These are phyloP conservation scores for Clarkia xantiana DNA, from an alignment of 345 rosid species.

Conservation along the genomic window DNA sequence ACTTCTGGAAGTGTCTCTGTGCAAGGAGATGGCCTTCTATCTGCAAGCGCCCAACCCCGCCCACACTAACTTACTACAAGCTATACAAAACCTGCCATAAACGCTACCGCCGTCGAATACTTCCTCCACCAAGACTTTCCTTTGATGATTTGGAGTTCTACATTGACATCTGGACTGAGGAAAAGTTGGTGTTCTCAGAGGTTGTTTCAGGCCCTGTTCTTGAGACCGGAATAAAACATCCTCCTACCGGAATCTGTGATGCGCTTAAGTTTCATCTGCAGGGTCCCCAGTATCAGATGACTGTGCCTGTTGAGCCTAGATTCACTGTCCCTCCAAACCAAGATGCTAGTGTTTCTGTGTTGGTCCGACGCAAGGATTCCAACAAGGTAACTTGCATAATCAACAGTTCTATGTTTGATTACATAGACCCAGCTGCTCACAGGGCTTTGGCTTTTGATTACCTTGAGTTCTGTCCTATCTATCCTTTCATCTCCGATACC, in stretches of 20 bases:
- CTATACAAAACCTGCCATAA: constrained; percentile 52
- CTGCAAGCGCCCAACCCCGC: constrained; percentile 60
- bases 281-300: constrained; percentile 60
- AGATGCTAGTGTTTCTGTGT: constrained; percentile 53
- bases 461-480: constrained; percentile 61
- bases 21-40: constrained; percentile 85
- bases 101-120: constrained; percentile 25
- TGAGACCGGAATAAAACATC: constrained; percentile 39
- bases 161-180: constrained; percentile 80
- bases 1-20: constrained; percentile 82
- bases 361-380: constrained; percentile 60
- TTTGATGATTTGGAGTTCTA: constrained; percentile 64
- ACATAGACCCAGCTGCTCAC: constrained; percentile 49
- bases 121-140: constrained; percentile 69
- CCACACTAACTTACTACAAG: constrained; percentile 48
- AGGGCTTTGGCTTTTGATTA: constrained; percentile 75
- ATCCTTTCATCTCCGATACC: constrained; percentile 64
- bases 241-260: constrained; percentile 31
- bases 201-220: constrained; percentile 54
- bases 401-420: constrained; percentile 50
- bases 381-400: constrained; percentile 58
- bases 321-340: constrained; percentile 44
- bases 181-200: constrained; percentile 54
- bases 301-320: constrained; percentile 57
- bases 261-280: constrained; percentile 33